A percentile compares a stretch with the other conserved stretches of the same genome.
Conservation (phyloP, 2,329 filamentous ascomycete species). For the Talaromyces sp. region DNA sequence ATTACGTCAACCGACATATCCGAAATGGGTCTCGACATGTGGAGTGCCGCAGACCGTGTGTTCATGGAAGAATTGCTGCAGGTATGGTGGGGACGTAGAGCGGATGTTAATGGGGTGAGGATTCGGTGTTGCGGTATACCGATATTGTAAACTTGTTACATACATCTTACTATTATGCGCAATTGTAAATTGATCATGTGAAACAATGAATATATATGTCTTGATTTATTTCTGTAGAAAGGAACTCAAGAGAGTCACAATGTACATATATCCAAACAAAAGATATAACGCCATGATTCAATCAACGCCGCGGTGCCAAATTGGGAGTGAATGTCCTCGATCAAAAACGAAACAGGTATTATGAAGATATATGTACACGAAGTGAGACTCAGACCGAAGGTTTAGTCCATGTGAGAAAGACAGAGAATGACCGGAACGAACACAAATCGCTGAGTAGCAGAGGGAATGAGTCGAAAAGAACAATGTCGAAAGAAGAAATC, state of each 20-base stretch:
- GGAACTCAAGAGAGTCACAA: background rate
- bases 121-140: conserved; percentile 51
- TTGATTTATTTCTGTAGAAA: background rate
- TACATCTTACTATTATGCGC: background rate
- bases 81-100: conserved; percentile 48
- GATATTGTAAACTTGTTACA: conserved; percentile 34
- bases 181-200: background rate
- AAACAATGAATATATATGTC: background rate
- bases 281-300: conserved; percentile 1
- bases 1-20: conserved; percentile 48
- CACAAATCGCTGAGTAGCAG: background rate
- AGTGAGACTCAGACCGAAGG: background rate
- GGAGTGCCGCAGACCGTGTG: conserved; percentile 48
- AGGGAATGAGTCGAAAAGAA: background rate
- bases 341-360: background rate
- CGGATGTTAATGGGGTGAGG: conserved; percentile 43
- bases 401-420: background rate
- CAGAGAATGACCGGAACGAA: background rate
- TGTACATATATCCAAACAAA: conserved; percentile 3
- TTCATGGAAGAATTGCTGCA: conserved; percentile 48
- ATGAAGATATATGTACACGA: conserved; percentile 7
- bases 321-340: background rate
- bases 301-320: background rate
- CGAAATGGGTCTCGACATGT: conserved; percentile 51
- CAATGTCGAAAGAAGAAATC: background rate